Conservation (phyloP, 495 filamentous ascomycete species). For the Penicillium herquei region DNA sequence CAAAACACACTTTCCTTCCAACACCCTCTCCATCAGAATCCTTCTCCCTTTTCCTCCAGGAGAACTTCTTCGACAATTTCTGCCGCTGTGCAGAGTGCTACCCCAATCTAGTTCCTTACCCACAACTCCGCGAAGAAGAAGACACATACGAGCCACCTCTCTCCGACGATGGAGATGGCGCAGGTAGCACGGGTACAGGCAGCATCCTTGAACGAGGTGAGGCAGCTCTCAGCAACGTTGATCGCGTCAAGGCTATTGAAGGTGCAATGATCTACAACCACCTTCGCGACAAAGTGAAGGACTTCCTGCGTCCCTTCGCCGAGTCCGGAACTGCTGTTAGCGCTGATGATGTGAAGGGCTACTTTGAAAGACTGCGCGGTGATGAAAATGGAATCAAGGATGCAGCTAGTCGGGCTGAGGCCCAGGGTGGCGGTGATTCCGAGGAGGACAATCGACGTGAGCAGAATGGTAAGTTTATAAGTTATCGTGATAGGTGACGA, state of each 20-base stretch:
- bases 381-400: constrained; percentile 64
- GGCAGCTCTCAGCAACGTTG: constrained; percentile 82
- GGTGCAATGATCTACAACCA: constrained; percentile 97
- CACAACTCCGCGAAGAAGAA: constrained; percentile 88
- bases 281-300: constrained; percentile 89
- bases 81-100: constrained; percentile 83
- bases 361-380: constrained; percentile 90
- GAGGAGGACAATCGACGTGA: constrained; percentile 28
- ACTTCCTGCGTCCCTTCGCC: constrained; percentile 88
- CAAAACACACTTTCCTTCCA: constrained; percentile 48
- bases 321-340: constrained; percentile 82
- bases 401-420: constrained; percentile 38
- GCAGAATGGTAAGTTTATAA: constrained; percentile 34
- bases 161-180: constrained; percentile 53
- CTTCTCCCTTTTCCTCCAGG: constrained; percentile 78
- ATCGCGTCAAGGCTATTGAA: constrained; percentile 90
- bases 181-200: constrained; percentile 59
- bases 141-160: constrained; percentile 87
- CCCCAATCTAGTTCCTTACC: constrained; percentile 64
- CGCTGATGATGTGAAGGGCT: constrained; percentile 91
- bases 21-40: constrained; percentile 43
- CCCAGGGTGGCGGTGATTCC: constrained; percentile 18
- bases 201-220: constrained; percentile 88
- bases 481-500: not conserved
- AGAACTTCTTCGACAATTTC: constrained; percentile 69